Evolutionary conservation across 2,329 filamentous ascomycete genomes (phyloP).

Genomic region (Alternaria viburni): DNA sequence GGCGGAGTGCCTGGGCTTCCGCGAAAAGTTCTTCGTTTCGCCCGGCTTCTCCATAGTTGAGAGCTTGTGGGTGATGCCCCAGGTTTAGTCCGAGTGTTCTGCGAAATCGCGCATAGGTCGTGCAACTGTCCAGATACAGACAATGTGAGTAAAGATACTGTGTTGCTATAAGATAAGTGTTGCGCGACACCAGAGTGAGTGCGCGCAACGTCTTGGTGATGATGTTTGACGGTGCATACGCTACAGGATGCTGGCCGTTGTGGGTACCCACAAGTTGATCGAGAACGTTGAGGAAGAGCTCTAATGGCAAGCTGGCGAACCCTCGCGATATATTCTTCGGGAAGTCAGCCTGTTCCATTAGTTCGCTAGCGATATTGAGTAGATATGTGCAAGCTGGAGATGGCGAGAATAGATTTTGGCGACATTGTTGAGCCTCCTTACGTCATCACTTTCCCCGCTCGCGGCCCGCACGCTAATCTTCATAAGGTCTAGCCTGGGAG

Average conservation of each 20-base stretch:
- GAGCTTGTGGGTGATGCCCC: constrained; percentile 27
- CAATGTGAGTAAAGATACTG: constrained; percentile 35
- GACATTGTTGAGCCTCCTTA: not conserved
- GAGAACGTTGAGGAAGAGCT: constrained; percentile 35
- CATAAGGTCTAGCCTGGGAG: not conserved
- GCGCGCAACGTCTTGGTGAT: constrained; percentile 34
- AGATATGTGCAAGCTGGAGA: not conserved
- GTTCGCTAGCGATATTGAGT: not conserved
- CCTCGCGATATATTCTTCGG: not conserved
- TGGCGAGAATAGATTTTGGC: not conserved
- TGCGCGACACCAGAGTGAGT: constrained; percentile 31
- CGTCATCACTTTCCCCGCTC: not conserved
- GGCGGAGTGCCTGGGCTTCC: constrained; percentile 11
- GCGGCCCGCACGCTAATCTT: not conserved
- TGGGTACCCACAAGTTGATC: constrained; percentile 34
- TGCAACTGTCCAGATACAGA: constrained; percentile 30
- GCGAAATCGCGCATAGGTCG: constrained; percentile 24
- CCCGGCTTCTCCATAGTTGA: constrained; percentile 25
- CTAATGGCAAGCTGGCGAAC: constrained; percentile 22
- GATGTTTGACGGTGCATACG: constrained; percentile 21
- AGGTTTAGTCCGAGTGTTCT: constrained; percentile 33
- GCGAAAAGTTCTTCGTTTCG: constrained; percentile 27
- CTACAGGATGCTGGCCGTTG: constrained; percentile 23
- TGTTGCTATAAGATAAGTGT: constrained; percentile 27
- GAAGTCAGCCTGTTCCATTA: not conserved